Conservation (phyloP, 805 yeast genomes). For the Candida xiaguanensis region DNA sequence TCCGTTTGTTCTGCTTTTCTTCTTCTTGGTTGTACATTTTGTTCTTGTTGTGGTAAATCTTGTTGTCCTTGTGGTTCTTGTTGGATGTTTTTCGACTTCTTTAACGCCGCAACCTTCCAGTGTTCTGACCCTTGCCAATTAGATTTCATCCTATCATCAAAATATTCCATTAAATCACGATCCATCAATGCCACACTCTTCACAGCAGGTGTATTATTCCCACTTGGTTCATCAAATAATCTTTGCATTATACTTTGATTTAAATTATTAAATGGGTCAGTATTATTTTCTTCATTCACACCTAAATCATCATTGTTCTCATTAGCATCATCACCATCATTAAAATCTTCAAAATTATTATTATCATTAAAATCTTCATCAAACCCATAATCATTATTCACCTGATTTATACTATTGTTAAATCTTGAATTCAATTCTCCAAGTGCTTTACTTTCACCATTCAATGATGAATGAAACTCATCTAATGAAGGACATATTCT, state of each 20-base stretch:
- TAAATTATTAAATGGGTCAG: slow-evolving; percentile 11
- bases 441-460: slow-evolving; percentile 43
- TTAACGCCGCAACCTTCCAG: slow-evolving; percentile 75
- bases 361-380: slow-evolving; percentile 11
- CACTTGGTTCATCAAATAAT: slow-evolving; percentile 11
- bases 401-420: slow-evolving; percentile 10
- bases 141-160: slow-evolving; percentile 64
- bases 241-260: slow-evolving; percentile 11
- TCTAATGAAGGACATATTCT: slow-evolving; percentile 70
- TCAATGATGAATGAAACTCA: slow-evolving; percentile 55
- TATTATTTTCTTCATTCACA: slow-evolving; percentile 5
- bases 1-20: slow-evolving; percentile 20
- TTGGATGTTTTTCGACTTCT: slow-evolving; percentile 32
- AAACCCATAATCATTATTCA: slow-evolving; percentile 10
- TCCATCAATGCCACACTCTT: slow-evolving; percentile 36
- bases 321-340: slow-evolving; percentile 16
- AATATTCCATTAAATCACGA: slow-evolving; percentile 70
- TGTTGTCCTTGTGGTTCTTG: slow-evolving; percentile 8
- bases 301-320: slow-evolving; percentile 3
- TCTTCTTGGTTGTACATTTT: not conserved
- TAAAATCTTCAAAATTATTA: slow-evolving; percentile 13
- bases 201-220: slow-evolving; percentile 10
- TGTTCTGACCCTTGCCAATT: slow-evolving; percentile 92
- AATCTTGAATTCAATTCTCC: slow-evolving; percentile 36
- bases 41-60: no score